These are phyloP conservation scores for Orobanche coerulescens DNA, from an alignment of 257 asterid species.

Conservation along the genomic window DNA sequence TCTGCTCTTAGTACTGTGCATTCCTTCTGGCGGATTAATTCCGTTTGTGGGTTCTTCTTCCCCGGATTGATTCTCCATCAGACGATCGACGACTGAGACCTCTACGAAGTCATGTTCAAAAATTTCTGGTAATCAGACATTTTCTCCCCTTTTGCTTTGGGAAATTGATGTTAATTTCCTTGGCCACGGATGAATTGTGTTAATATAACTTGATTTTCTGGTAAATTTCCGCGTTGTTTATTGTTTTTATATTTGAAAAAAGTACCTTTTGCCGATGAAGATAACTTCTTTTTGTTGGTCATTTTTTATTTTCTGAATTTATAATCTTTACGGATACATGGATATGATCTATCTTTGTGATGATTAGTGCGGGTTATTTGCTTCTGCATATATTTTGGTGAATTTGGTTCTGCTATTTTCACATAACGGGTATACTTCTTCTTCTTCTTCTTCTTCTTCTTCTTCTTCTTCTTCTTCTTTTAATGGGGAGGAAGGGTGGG, in stretches of 20 bases:
- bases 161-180: background rate
- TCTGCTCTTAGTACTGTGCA: constrained; percentile 5
- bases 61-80: constrained; percentile 18
- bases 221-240: background rate
- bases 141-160: background rate
- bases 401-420: constrained; percentile 5
- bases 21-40: constrained; percentile 22
- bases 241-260: constrained; percentile 6
- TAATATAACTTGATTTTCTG: constrained; percentile 18
- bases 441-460: too few relatives aligned
- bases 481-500: too few relatives aligned
- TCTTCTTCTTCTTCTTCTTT: too few relatives aligned
- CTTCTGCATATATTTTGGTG: background rate
- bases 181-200: background rate
- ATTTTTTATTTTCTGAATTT: constrained; percentile 16
- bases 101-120: constrained; percentile 39
- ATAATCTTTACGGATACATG: constrained; percentile 8
- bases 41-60: constrained; percentile 6
- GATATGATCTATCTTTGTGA: background rate
- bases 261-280: constrained; percentile 11
- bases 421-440: too few relatives aligned
- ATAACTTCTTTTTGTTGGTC: background rate
- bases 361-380: too few relatives aligned
- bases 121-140: constrained; percentile 34
- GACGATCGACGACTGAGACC: constrained; percentile 29